Conservation (phyloP, 2,329 filamentous ascomycete species). For the Ceratocystiopsis brevicomis region DNA sequence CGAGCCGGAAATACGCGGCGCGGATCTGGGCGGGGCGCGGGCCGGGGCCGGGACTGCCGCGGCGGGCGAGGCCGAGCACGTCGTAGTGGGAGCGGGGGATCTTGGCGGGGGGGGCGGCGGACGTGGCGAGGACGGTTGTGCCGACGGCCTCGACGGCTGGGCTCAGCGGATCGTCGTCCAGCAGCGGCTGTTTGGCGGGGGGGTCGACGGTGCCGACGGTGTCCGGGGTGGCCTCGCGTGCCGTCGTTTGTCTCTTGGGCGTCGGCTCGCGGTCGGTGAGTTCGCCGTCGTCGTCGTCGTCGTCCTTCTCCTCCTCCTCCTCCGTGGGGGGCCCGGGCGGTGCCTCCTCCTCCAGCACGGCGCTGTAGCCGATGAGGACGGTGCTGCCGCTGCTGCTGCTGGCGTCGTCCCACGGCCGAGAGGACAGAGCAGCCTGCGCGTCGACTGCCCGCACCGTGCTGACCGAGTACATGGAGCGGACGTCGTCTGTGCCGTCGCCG, state of each 20-base stretch:
- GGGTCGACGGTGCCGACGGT: too few species aligned
- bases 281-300: constrained; percentile 10
- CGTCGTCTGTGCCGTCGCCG: too few species aligned
- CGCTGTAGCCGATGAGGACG: constrained; percentile 5
- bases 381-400: too few species aligned
- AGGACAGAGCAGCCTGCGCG: constrained; percentile 8
- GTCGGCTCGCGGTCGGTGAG: constrained; percentile 1
- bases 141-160: too few species aligned
- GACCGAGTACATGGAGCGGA: constrained; percentile 7
- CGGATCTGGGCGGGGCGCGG: constrained; percentile 20
- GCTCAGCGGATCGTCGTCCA: too few species aligned
- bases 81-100: constrained; percentile 22
- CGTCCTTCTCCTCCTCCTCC: constrained; percentile 2
- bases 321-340: too few species aligned
- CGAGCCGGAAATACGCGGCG: constrained; percentile 25
- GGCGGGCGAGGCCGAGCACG: constrained; percentile 23
- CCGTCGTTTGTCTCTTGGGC: constrained; percentile 9
- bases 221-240: background rate
- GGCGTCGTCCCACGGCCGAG: constrained; percentile 4
- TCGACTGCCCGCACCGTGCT: constrained; percentile 5
- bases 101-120: too few species aligned
- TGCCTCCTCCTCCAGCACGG: constrained; percentile 1
- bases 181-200: too few species aligned
- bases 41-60: constrained; percentile 10
- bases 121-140: too few species aligned